Evolutionary conservation across 2,329 filamentous ascomycete genomes (phyloP), one percentile per base, ranked within the genome.

Genomic region (Paramyrothecium sp.): DNA sequence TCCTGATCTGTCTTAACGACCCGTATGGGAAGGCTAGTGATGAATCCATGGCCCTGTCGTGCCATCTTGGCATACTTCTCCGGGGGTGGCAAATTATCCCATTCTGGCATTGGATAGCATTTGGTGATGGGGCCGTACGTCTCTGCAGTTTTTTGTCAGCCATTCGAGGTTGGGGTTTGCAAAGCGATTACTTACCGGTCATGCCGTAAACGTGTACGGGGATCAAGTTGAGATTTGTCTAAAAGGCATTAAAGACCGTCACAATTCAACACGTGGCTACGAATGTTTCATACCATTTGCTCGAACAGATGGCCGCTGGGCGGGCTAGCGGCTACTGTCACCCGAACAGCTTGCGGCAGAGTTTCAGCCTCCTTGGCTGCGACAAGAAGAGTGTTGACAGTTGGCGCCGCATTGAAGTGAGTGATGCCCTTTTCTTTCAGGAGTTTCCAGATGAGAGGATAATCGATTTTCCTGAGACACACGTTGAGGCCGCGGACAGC

Each of bases 101-200:
- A 99, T 30, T 84, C 80, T 0, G 92, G 91, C 75, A 98, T 83
- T 56, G 89, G 81, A 67, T 99, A 99, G 11, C 93, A 92, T 72
- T 96, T 97, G 1, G 93, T 98, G 59, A 97, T 94, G 11, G 95
- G 95, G 0, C 95, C 95, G 67, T 98, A 98, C 0, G 94, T 98
- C 76, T 98, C 84, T 75, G 23, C 3, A n/a, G n/a, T 3, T 2
- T 19, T 20, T 3, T 2, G 20, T 58, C n/a, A 57, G 57, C 23
- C 20, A 34, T 44, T 23, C 56, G 26, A 26, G 7, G 34, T 19
- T 10, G 11, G 38, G 52, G 7, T 55, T 56, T 54, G 59, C 33
- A 7, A 19, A n/a, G 16, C 54, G 49, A n/a, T 54, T 12, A 55
- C 65, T 53, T 56, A 75, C 73, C 73, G 1, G 86, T 89, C 75